These are phyloP conservation scores for Claviceps sp. DNA, from an alignment of 2,329 filamentous ascomycete species.

Conservation along the genomic window DNA sequence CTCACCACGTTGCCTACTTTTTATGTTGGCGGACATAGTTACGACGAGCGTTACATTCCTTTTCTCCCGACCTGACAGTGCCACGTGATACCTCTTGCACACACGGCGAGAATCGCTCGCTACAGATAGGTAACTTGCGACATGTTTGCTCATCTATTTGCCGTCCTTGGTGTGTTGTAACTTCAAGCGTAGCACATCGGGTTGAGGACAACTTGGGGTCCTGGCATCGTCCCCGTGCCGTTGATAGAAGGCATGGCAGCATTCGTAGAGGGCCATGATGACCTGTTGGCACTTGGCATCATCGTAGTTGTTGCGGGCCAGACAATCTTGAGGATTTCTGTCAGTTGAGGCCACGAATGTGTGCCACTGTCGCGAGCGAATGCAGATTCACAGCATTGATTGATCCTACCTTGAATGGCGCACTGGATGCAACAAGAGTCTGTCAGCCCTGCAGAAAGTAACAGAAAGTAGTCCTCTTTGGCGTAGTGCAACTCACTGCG, in stretches of 20 bases:
- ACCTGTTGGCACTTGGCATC: conserved; percentile 69
- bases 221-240: conserved; percentile 62
- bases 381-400: background rate
- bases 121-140: too few species aligned
- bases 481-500: conserved; percentile 45
- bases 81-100: background rate
- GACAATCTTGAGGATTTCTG: conserved; percentile 49
- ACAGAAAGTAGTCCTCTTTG: background rate
- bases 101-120: background rate
- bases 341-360: background rate
- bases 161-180: conserved; percentile 56
- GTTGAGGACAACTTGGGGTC: conserved; percentile 75
- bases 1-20: conserved; percentile 54
- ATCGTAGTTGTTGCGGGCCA: conserved; percentile 72
- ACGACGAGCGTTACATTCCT: conserved; percentile 33
- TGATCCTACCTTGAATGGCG: conserved; percentile 64
- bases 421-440: conserved; percentile 40
- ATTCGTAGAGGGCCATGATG: conserved; percentile 81
- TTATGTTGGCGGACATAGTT: conserved; percentile 30
- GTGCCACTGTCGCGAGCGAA: background rate
- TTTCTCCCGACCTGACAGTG: background rate
- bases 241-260: conserved; percentile 80
- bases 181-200: conserved; percentile 66
- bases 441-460: conserved; percentile 1
- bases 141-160: conserved; percentile 2